Evolutionary conservation across 2,329 filamentous ascomycete genomes (phyloP), one percentile per base, ranked within the genome.

Genomic region (Graphium sp.): DNA sequence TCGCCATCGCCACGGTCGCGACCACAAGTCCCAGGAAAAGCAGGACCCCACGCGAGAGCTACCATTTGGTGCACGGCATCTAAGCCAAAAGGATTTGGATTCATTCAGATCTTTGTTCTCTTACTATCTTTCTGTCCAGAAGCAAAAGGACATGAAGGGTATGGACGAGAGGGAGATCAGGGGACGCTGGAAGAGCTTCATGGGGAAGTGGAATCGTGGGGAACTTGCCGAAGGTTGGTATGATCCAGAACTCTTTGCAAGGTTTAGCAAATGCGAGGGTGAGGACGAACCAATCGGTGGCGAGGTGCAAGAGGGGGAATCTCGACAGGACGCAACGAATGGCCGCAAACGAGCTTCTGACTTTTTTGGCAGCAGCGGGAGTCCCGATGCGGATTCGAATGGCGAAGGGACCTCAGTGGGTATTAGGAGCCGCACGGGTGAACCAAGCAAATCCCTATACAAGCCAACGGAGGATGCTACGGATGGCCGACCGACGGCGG

Each of bases 181-280:
- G 37, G 84, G 85, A 2, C 61, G 87, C 31, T 98, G 87, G 84
- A 93, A 93, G 62, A 87, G 83, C 47, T 98, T 95, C 43, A 49
- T 87, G 9, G 62, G 67, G 4, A 87, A 84, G 60, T 98, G 89
- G 87, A 98, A 98, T 56, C 69, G 72, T 41, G 77, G 74, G 45
- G 81, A 87, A 53, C 60, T 95, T 37, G 77, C 80, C 5, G 77
- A 87, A 49, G 82, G 82, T 26, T 98, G 87, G 87, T 98, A 95
- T 52, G 82, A 91, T 44, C 79, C 84, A 6, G 66, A 66, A 33
- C 79, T 73, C 37, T 70, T 81, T 35, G 39, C 26, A 28, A 26
- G 18, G 12, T 31, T 38, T 15, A 32, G 32, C 16, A 34, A 29
- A 26, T 6, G 26, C 14, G 37, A 35, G 18, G 38, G 35, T 13